Percentiles rank a stretch among this genome's conserved stretches.
Conservation (phyloP, 2,329 filamentous ascomycete genomes). For the Calonectria montana region DNA sequence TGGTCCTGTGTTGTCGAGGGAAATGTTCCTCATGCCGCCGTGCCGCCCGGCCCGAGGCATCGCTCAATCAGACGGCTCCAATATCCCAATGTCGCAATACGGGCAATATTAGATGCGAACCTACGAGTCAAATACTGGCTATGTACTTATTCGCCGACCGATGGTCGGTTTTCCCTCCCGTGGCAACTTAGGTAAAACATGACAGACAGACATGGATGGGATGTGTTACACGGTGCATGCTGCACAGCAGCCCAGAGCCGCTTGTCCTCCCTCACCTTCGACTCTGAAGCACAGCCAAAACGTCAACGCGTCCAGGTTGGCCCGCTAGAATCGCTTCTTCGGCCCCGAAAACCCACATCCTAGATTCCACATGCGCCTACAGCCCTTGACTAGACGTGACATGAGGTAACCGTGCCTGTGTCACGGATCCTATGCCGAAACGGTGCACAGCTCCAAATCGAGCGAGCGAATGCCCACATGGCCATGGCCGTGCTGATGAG, state of each 20-base stretch:
- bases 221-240: neutral
- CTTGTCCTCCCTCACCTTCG: neutral
- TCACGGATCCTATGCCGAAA: neutral
- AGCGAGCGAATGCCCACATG: neutral
- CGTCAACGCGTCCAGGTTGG: slow-evolving; percentile 14
- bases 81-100: neutral
- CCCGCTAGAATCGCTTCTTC: slow-evolving; percentile 17
- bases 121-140: neutral
- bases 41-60: slow-evolving; percentile 20
- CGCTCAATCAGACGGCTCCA: neutral
- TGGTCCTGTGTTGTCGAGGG: neutral
- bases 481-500: neutral
- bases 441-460: slow-evolving; percentile 3
- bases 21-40: neutral
- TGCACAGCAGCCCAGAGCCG: neutral
- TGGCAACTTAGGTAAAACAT: slow-evolving; percentile 2
- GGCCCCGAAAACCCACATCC: slow-evolving; percentile 16
- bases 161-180: neutral
- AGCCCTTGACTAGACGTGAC: neutral
- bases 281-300: slow-evolving; percentile 5
- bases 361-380: neutral
- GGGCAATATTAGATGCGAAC: neutral
- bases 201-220: neutral
- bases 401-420: slow-evolving; percentile 9
- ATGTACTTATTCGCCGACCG: slow-evolving; percentile 5